phyloP scores from a whole-genome alignment of 257 asterid species.

The Fraxinus cuspidata region DNA sequence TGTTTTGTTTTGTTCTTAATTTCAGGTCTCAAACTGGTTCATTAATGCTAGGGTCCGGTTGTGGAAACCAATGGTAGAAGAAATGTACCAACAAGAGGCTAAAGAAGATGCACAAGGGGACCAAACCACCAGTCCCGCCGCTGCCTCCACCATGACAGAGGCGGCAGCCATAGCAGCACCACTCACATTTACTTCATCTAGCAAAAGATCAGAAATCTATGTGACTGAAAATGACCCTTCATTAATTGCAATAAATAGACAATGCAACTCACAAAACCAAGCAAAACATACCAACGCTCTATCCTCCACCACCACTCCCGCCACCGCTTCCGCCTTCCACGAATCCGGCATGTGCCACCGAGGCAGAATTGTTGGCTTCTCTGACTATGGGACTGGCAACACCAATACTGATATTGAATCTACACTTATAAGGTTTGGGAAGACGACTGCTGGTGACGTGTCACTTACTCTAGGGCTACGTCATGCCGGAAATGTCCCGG shows the following conservation, averaged over 20 bases:
- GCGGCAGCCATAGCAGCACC: conserved; percentile 27
- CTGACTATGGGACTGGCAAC: background rate
- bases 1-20: conserved; percentile 1
- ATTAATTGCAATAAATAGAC: conserved; percentile 53
- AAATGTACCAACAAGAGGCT: conserved; percentile 96
- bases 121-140: conserved; percentile 21
- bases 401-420: conserved; percentile 41
- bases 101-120: conserved; percentile 37
- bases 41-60: conserved; percentile 98
- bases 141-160: conserved; percentile 15
- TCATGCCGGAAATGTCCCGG: conserved; percentile 89
- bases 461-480: conserved; percentile 96
- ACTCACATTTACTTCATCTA: conserved; percentile 32
- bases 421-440: conserved; percentile 66
- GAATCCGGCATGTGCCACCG: conserved; percentile 20
- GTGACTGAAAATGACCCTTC: conserved; percentile 67
- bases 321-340: conserved; percentile 19
- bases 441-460: conserved; percentile 71
- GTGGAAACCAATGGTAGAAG: conserved; percentile 99
- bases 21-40: conserved; percentile 99
- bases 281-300: conserved; percentile 21
- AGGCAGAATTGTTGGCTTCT: background rate
- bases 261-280: conserved; percentile 52
- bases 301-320: conserved; percentile 8
- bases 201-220: conserved; percentile 48